phyloP scores from a whole-genome alignment of 805 yeast genomes.

The Wickerhamomyces silvicola region DNA sequence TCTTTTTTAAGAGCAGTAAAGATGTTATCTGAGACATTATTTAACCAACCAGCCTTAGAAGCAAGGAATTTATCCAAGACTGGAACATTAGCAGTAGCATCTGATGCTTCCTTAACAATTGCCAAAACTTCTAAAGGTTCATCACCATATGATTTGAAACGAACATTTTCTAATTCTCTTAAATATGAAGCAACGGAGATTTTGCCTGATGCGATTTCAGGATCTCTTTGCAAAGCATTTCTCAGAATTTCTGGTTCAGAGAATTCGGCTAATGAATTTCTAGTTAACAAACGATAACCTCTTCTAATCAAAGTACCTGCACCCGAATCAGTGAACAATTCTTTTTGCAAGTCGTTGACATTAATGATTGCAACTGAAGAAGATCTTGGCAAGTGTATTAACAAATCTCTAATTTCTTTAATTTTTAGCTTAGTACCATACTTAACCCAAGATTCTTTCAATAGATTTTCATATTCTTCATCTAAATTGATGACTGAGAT shows the following conservation, averaged over 20 bases:
- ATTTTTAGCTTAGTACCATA: constrained; percentile 97
- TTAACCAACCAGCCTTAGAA: constrained; percentile 91
- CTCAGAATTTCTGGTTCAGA: constrained; percentile 69
- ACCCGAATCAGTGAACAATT: constrained; percentile 96
- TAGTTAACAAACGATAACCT: constrained; percentile 81
- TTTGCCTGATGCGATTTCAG: constrained; percentile 63
- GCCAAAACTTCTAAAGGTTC: constrained; percentile 95
- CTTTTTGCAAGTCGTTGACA: constrained; percentile 92
- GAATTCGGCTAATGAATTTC: constrained; percentile 65
- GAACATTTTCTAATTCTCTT: constrained; percentile 53
- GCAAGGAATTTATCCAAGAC: constrained; percentile 80
- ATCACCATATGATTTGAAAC: constrained; percentile 82
- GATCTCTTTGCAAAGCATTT: constrained; percentile 69
- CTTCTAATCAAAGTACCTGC: constrained; percentile 98
- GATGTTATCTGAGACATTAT: constrained; percentile 92
- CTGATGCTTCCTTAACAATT: constrained; percentile 54
- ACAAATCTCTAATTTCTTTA: constrained; percentile 90
- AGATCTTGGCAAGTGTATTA: constrained; percentile 91
- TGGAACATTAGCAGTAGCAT: constrained; percentile 40
- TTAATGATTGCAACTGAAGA: constrained; percentile 97
- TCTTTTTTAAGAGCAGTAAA: constrained; percentile 78
- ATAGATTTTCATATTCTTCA: constrained; percentile 86
- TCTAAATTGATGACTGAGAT: constrained; percentile 87
- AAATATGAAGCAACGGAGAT: constrained; percentile 77
- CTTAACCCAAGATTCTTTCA: constrained; percentile 96